Evolutionary conservation across 495 filamentous ascomycete genomes (phyloP).

Genomic region (Choiromyces venosus): DNA sequence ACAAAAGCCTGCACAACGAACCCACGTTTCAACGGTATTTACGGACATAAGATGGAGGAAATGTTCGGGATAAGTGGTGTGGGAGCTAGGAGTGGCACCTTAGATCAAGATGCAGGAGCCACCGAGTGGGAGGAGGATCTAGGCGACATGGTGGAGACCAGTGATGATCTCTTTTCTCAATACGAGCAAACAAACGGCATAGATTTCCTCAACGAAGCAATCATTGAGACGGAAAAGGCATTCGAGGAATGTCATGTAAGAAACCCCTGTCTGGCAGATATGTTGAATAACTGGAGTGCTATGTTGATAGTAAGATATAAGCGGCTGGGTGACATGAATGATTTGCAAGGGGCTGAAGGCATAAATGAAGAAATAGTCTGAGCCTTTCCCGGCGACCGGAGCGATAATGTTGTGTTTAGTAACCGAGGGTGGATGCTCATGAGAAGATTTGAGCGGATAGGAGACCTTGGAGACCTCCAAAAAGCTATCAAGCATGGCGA

Average conservation of each 20-base stretch:
- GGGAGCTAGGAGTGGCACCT: too few species aligned
- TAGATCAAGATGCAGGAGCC: too few species aligned
- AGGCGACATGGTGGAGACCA: too few species aligned
- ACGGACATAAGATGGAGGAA: too few species aligned
- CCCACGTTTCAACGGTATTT: too few species aligned
- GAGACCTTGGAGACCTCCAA: slow-evolving; percentile 3
- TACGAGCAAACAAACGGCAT: too few species aligned
- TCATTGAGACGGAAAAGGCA: not conserved
- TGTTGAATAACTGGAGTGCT: not conserved
- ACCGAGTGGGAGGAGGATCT: too few species aligned
- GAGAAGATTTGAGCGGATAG: not conserved
- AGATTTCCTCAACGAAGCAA: too few species aligned
- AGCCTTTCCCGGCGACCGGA: not conserved
- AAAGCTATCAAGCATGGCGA: not conserved
- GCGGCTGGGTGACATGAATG: not conserved
- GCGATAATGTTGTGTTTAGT: not conserved
- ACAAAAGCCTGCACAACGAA: too few species aligned
- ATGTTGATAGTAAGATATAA: not conserved
- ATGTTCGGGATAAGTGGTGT: too few species aligned
- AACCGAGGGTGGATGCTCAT: too few species aligned
- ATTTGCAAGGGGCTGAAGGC: not conserved
- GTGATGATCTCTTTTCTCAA: too few species aligned
- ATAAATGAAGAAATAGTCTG: not conserved
- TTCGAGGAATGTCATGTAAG: not conserved
- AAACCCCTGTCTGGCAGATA: not conserved